A percentile compares a stretch with the other conserved stretches of the same genome.
phyloP scores from a whole-genome alignment of 352 stramenopile genomes.

The Pythium aphanidermatum region DNA sequence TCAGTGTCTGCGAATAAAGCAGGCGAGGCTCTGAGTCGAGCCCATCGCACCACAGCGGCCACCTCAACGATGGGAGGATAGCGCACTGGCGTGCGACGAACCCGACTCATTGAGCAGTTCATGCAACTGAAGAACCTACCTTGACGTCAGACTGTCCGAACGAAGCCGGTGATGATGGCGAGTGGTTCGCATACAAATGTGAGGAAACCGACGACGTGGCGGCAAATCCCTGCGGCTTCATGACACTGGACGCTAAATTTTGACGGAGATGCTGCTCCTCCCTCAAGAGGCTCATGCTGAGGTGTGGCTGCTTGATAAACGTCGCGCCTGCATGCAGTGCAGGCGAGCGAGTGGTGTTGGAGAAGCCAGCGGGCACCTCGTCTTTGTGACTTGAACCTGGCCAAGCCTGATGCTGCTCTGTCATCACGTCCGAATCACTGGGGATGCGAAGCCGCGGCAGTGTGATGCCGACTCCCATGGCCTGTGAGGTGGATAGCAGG shows the following conservation, averaged over 20 bases:
- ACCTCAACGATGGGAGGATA: neutral
- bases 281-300: neutral
- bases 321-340: no score
- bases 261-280: neutral
- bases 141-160: constrained; percentile 3
- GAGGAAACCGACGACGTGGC: neutral
- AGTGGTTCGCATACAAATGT: constrained; percentile 3
- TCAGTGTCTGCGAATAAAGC: constrained; percentile 8
- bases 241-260: constrained; percentile 7
- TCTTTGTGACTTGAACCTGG: constrained; percentile 1
- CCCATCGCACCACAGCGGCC: constrained; percentile 3
- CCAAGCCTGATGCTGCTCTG: neutral
- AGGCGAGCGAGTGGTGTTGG: neutral
- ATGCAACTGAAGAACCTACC: neutral
- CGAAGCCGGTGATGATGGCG: constrained; percentile 11
- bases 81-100: neutral
- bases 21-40: neutral
- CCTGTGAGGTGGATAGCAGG: neutral
- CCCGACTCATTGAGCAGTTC: neutral
- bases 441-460: constrained; percentile 19
- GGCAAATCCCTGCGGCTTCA: constrained; percentile 9
- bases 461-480: constrained; percentile 4
- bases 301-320: no score
- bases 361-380: neutral
- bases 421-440: constrained; percentile 2